phyloP scores from a whole-genome alignment of 1,284 basidiomycete species.

The Cryptococcus sp. region DNA sequence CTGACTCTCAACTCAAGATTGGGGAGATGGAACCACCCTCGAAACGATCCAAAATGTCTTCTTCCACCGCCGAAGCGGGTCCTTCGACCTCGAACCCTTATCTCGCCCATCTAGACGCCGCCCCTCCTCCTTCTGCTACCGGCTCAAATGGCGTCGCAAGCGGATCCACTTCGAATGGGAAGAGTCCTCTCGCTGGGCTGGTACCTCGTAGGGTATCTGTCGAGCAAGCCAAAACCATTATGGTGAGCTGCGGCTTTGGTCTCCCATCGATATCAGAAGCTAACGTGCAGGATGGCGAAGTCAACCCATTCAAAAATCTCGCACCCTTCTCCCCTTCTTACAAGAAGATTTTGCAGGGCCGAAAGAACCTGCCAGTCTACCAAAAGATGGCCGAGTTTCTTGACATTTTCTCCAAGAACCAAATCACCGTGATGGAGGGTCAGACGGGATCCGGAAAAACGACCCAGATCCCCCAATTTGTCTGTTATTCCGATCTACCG shows the following conservation, averaged over 20 bases:
- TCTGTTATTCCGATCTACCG: constrained; percentile 86
- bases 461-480: constrained; percentile 97
- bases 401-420: constrained; percentile 75
- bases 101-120: constrained; percentile 27
- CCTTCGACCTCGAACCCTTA: constrained; percentile 40
- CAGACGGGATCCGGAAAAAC: constrained; percentile 99
- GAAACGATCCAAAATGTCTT: constrained; percentile 35
- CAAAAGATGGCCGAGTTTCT: constrained; percentile 90
- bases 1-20: no score
- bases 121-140: constrained; percentile 1
- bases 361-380: constrained; percentile 88
- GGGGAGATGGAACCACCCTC: constrained; percentile 32
- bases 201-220: constrained; percentile 70
- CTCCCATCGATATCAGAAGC: not conserved
- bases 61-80: constrained; percentile 15
- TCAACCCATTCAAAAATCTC: constrained; percentile 81
- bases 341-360: constrained; percentile 74
- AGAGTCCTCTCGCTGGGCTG: constrained; percentile 66
- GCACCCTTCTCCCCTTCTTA: constrained; percentile 70
- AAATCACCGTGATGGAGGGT: constrained; percentile 93
- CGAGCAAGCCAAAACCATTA: constrained; percentile 62
- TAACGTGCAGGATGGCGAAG: constrained; percentile 62
- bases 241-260: constrained; percentile 52
- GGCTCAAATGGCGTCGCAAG: constrained; percentile 5
- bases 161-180: constrained; percentile 6